Evolutionary conservation across 2,329 filamentous ascomycete species (phyloP), one percentile per base, ranked within the genome.

Genomic region (Pleoardoris graminearum): DNA sequence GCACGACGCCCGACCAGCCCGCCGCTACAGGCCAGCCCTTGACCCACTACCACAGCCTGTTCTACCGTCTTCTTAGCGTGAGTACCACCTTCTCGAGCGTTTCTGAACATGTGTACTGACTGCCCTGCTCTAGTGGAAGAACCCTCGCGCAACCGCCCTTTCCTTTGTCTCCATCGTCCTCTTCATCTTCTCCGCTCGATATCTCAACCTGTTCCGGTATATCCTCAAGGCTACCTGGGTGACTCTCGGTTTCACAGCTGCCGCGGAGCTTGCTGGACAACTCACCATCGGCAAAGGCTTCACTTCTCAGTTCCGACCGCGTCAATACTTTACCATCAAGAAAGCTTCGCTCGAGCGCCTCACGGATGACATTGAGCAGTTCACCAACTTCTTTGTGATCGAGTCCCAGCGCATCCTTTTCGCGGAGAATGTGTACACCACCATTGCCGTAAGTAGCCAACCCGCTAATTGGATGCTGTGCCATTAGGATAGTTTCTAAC

Each of bases 331-430:
- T 76, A 85, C 81, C 43, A 81, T 87, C 53, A 82, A 83, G 30
- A 83, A 84, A 68, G 84, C 86, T 62, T 83, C 81, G 43, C 77
- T 86, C 30, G 84, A 87, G 70, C 81, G 79, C 52, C 72, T 83
- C 19, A 74, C 85, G 43, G 84, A 85, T 59, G 85, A 87, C 67
- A 68, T 85, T 12, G 82, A 85, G 69, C 83, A 87, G 73, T 76
- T 87, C 48, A 77, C 83, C 74, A 86, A 87, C 76, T 87, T 87
- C 75, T 84, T 86, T 72, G 79, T 87, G 61, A 85, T 87, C 57
- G 85, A 87, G 69, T 83, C 84, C 68, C 85, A 87, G 76, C 81
- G 85, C 53, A 79, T 87, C 58, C 70, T 87, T 53, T 87, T 86
- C 62, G 84, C 82, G 27, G 85, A 87, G 77, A 87, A 87, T 63